phyloP scores from a whole-genome alignment of 2,329 filamentous ascomycete genomes.

The Amylocarpus encephaloides region DNA sequence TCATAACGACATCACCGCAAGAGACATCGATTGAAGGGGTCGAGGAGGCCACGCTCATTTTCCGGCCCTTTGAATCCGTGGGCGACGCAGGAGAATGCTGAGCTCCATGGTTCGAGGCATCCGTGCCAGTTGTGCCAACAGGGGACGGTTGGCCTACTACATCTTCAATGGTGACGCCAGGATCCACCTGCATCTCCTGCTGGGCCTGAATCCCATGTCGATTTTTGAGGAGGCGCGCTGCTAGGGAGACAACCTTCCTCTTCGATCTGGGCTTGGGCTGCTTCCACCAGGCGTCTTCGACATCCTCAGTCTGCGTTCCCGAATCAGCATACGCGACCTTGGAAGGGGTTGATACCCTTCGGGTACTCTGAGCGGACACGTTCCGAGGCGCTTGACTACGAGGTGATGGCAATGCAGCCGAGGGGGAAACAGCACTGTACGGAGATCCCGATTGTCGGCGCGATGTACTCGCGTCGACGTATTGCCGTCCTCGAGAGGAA shows the following conservation, averaged over 20 bases:
- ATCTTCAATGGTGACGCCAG: slow-evolving; percentile 5
- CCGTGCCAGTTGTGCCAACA: slow-evolving; percentile 20
- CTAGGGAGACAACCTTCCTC: slow-evolving; percentile 26
- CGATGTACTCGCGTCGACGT: slow-evolving; percentile 29
- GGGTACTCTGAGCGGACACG: slow-evolving; percentile 17
- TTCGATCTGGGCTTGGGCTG: slow-evolving; percentile 15
- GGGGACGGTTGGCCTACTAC: slow-evolving; percentile 18
- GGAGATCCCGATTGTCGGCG: slow-evolving; percentile 29
- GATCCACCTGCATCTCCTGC: slow-evolving; percentile 13
- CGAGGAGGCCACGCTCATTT: slow-evolving; percentile 24
- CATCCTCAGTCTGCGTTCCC: slow-evolving; percentile 29
- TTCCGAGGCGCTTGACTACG: slow-evolving; percentile 12
- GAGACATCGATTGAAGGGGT: slow-evolving; percentile 22
- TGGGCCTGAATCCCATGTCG: slow-evolving; percentile 20
- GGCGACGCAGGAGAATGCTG: slow-evolving; percentile 20
- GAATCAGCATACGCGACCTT: slow-evolving; percentile 26
- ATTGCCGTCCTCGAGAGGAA: slow-evolving; percentile 20
- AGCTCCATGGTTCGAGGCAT: slow-evolving; percentile 9
- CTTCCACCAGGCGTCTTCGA: slow-evolving; percentile 30
- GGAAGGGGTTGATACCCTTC: slow-evolving; percentile 19
- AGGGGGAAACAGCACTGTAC: slow-evolving; percentile 26
- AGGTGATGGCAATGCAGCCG: slow-evolving; percentile 18
- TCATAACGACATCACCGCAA: slow-evolving; percentile 22
- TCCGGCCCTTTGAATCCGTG: slow-evolving; percentile 19
- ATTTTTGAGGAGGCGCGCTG: slow-evolving; percentile 29